These are phyloP conservation scores for Pythium rhizo-oryzae DNA, from an alignment of 352 stramenopile species.

Conservation along the genomic window DNA sequence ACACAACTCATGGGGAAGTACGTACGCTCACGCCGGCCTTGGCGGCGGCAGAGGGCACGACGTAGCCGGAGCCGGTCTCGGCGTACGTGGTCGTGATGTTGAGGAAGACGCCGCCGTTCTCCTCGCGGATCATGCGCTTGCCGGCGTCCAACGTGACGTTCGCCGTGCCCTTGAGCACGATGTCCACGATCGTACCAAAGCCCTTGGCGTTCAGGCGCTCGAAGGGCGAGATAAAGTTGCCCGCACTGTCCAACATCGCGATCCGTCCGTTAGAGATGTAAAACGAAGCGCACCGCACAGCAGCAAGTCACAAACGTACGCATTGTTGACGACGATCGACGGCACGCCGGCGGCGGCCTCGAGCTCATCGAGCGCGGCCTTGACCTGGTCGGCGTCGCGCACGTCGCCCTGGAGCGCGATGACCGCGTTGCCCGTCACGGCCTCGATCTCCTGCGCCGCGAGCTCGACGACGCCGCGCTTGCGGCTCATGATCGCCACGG, in stretches of 20 bases:
- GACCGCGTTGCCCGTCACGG: slow-evolving; percentile 57
- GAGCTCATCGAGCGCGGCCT: slow-evolving; percentile 80
- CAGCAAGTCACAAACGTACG: slow-evolving; percentile 36
- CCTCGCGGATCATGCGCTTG: slow-evolving; percentile 79
- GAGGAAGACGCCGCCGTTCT: slow-evolving; percentile 89
- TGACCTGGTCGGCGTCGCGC: slow-evolving; percentile 87
- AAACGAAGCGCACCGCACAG: background rate
- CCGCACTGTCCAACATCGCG: slow-evolving; percentile 59
- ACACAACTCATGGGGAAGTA: background rate
- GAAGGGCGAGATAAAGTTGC: slow-evolving; percentile 95
- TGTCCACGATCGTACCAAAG: slow-evolving; percentile 97
- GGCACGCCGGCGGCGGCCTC: slow-evolving; percentile 62
- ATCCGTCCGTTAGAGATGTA: slow-evolving; percentile 44
- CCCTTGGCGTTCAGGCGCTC: slow-evolving; percentile 92
- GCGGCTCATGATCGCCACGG: slow-evolving; percentile 95
- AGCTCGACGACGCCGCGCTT: slow-evolving; percentile 92
- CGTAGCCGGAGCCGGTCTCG: slow-evolving; percentile 93
- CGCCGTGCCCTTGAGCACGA: slow-evolving; percentile 89
- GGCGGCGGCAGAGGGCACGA: slow-evolving; percentile 94
- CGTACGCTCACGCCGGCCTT: slow-evolving; percentile 93
- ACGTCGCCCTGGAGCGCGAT: slow-evolving; percentile 88
- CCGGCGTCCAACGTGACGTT: slow-evolving; percentile 84
- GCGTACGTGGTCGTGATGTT: slow-evolving; percentile 98
- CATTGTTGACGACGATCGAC: slow-evolving; percentile 84
- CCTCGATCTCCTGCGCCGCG: slow-evolving; percentile 73